A percentile compares a stretch with the other conserved stretches of the same genome.
Conservation (phyloP, 176 grass and related monocot species). For the Aegilops umbellulata region DNA sequence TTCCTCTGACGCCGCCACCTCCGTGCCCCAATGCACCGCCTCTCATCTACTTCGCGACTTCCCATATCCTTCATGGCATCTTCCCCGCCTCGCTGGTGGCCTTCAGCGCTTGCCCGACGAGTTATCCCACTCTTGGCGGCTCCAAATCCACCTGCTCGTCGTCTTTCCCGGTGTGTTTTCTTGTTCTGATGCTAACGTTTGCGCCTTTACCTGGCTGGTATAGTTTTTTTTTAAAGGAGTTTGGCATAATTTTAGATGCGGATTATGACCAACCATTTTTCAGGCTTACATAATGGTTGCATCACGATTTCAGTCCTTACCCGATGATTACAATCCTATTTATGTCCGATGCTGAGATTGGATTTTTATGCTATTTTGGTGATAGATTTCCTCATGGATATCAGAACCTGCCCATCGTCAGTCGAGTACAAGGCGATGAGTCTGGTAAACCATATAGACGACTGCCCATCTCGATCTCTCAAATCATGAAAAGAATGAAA, state of each 20-base stretch:
- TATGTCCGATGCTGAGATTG: background rate
- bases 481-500: background rate
- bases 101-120: background rate
- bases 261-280: too few species aligned
- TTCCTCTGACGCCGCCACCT: background rate
- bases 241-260: background rate
- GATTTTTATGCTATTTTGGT: background rate
- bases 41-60: background rate
- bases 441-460: background rate
- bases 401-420: background rate
- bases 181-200: background rate
- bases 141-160: background rate
- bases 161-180: background rate
- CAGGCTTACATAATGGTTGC: background rate
- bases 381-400: background rate
- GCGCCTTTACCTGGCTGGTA: background rate
- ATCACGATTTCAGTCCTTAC: background rate
- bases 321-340: background rate
- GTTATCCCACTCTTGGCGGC: too few species aligned
- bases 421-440: background rate
- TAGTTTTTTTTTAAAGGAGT: background rate
- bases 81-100: background rate
- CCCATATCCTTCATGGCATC: background rate
- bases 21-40: background rate
- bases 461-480: background rate